Evolutionary conservation across 257 asterid species (phyloP), one percentile per base, ranked within the genome.

Genomic region (Solanum pennellii): DNA sequence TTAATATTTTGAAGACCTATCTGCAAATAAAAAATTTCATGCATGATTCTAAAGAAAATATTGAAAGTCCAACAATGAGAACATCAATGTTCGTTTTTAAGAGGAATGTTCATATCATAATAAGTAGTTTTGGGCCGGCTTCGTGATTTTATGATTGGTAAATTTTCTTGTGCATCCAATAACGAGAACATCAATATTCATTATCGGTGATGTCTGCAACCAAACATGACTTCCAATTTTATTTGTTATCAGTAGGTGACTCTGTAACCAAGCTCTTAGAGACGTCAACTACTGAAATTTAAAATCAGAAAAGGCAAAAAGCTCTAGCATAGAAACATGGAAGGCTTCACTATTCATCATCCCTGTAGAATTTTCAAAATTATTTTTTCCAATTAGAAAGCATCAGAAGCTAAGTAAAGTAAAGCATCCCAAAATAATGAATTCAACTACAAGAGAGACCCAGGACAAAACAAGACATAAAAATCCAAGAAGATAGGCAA

Each of bases 1-100:
- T 89, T 91, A 86, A 96, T 90, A 89, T 94, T 90, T 89, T 94
- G 94, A 85, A 96, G 85, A 84, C 94, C 89, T 89, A 95, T 92
- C 98, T 96, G 95, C 59, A 87, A 86, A 86, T 91, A 44, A 66
- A 84, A 39, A 74, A 82, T 59, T 66, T 14, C 71, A 84, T 16
- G 27, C 39, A 8, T 42, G 31, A 27, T 25, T 35, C 21, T 83
- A 23, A 7, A 52, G 49, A 52, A 83, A 56, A 37, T n/a, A 29
- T 29, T 45, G 9, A 82, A 49, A 49, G 45, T 56, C 37, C n/a
- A 31, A 69, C 60, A 10, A 41, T 4, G 23, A 68, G 74, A 59
- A 52, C 35, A 35, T 75, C 52, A 74, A 74, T 37, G 13, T 20
- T 73, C 31, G 25, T 59, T 16, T 49, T 52, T 56, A 56, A 18